A percentile compares a stretch with the other conserved stretches of the same genome.
Conservation (phyloP, 2,329 filamentous ascomycete species). For the Myriosclerotinia scirpicola region DNA sequence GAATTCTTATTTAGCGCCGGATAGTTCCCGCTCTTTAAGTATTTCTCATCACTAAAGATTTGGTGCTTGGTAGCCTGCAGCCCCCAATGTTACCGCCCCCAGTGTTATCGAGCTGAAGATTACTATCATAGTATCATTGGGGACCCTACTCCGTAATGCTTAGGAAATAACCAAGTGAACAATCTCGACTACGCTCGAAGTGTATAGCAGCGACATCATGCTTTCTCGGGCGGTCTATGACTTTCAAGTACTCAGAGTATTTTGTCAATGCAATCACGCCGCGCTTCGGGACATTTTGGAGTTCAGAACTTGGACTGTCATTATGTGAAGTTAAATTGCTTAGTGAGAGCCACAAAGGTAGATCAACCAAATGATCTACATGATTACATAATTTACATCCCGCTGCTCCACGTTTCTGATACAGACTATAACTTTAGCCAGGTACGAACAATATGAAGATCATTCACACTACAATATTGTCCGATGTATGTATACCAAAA, state of each 20-base stretch:
- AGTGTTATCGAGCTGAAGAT: not conserved
- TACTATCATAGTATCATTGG: too few relatives aligned
- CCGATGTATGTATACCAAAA: conserved; percentile 3
- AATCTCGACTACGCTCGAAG: not conserved
- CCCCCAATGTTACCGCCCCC: not conserved
- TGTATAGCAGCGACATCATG: not conserved
- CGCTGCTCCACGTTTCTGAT: not conserved
- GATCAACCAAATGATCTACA: not conserved
- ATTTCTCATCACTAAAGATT: not conserved
- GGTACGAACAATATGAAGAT: not conserved
- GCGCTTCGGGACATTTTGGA: not conserved
- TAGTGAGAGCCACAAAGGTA: not conserved
- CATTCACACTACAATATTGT: not conserved
- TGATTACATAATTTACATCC: not conserved
- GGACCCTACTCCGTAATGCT: not conserved
- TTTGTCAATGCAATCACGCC: not conserved
- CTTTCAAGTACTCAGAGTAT: not conserved
- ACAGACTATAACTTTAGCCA: not conserved
- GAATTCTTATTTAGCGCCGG: not conserved
- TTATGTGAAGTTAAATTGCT: not conserved
- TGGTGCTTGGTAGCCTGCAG: too few relatives aligned
- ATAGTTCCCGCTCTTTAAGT: not conserved
- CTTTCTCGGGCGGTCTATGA: not conserved
- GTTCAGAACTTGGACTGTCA: not conserved
- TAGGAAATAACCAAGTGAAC: not conserved